Base-by-base conservation (phyloP, 2,329 filamentous ascomycete species). In the Monosporascus sp. region DNA sequence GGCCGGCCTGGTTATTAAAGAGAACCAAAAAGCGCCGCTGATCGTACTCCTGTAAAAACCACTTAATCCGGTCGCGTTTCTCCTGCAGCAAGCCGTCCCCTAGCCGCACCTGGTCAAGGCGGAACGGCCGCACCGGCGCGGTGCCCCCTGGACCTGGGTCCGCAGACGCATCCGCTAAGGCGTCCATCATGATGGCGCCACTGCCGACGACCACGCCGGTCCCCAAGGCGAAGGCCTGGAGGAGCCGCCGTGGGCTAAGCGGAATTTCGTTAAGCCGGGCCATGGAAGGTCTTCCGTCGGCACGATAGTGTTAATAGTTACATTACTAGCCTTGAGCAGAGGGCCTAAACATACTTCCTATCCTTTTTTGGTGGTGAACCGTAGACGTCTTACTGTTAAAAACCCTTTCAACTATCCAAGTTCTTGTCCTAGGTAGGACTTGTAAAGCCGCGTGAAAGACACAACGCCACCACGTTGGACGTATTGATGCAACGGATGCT, bases 31-130 rank as follows among this genome's bases (percentile, higher is more conserved):
- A 68, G 7, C 60, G 59, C 26, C 62, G 59, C 52, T 65, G 60
- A n/a, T 68, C 65, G 17, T 67, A 69, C 24, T 60, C 54, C 6
- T 54, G 57, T 22, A 69, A 41, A 22, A 67, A 69, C 1, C 51
- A 49, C 47, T 69, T 68, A 43, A 68, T 60, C n/a, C 61, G 53
- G 48, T 68, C 67, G 37, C 66, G 65, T 51, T 69, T 69, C 53
- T 69, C 65, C 51, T 68, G 66, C 40, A 69, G 51, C 35, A 69
- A 41, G 9, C 67, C 67, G 14, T 60, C 53, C 20, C 65, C 65
- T 1, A 69, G 60, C n/a, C 52, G 54, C 1, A 69, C 65, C 44
- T 68, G 66, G 51, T 68, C 62, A 15, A 69, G 67, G 28, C 65
- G 61, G 37, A 68, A 68, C 2, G 66, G 67, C 18, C 65, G 64